These are phyloP conservation scores for Ophiostoma perfectum DNA, from an alignment of 2,329 filamentous ascomycete genomes.

Conservation along the genomic window DNA sequence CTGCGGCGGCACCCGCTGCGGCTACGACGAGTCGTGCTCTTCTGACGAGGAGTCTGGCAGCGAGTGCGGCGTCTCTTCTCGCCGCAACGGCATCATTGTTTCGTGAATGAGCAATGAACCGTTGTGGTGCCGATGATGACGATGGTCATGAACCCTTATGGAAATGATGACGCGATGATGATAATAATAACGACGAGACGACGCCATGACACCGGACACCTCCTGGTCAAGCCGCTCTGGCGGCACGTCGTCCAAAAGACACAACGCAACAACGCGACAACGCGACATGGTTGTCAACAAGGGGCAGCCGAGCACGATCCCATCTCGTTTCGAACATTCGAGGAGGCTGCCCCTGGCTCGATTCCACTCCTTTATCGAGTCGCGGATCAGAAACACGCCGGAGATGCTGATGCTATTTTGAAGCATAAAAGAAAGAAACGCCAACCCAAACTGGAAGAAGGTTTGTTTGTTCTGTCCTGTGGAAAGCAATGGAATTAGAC, in stretches of 20 bases:
- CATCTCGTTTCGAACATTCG: background rate
- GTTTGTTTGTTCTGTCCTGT: background rate
- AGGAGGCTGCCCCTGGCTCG: conserved; percentile 12
- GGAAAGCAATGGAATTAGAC: background rate
- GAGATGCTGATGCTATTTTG: background rate
- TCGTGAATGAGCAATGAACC: conserved; percentile 30
- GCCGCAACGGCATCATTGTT: conserved; percentile 61
- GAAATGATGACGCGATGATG: background rate
- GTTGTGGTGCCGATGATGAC: background rate
- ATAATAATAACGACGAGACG: background rate
- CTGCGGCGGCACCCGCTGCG: conserved; percentile 84
- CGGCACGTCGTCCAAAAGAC: background rate
- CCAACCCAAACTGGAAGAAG: background rate
- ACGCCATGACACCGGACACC: background rate
- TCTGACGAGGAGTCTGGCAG: conserved; percentile 40
- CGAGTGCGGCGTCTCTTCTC: conserved; percentile 45
- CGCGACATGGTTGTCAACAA: background rate
- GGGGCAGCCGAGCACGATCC: background rate
- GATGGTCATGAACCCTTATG: background rate
- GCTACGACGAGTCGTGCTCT: conserved; percentile 70
- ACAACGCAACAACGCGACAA: background rate
- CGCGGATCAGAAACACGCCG: conserved; percentile 19
- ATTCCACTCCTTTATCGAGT: conserved; percentile 22
- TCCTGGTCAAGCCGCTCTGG: too few species aligned
- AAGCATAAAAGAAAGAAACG: background rate